Base-by-base conservation (phyloP, 23 red algal genomes). In the Cyanidioschyzon merolae region DNA sequence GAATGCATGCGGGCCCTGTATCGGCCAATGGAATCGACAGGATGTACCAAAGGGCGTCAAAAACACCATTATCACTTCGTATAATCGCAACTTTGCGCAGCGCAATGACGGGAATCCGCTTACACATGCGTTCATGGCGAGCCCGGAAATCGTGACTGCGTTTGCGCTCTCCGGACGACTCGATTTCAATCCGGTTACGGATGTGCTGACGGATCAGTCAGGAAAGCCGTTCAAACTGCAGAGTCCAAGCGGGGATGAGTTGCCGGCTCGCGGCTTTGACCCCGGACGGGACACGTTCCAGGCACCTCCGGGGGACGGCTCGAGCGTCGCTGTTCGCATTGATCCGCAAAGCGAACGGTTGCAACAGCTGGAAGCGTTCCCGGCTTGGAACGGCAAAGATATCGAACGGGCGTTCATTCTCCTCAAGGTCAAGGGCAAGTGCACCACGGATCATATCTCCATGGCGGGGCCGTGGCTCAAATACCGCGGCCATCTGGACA, bases 401-500 rank as follows among this genome's bases (percentile, higher is more conserved):
- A 88, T 88, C 79, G 80, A 57, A 18, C 77, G 89, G 83, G 81
- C 87, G 79, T 79, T 88, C 39, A 89, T 98, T 75, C 85, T 98
- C 50, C 89, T 98, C 58, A 98, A 98, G 78, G 88, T 86, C 37
- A 74, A 75, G 7, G 94, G 94, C 76, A 98, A 98, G 50, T 98
- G 94, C 85, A 98, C 94, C 0, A 98, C 94, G 7, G 94, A 98
- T 58, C 88, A 91, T 74, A 98, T 98, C 76, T 91, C 88, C 15
- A 98, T 98, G 94, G 94, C 94, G 37, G 94, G 94, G 38, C 94
- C 94, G 24, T 98, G 94, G 94, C 78, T 98, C 75, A 98, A 91
- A 51, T 98, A 88, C 80, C 88, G 94, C 17, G 94, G 94, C 39
- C 94, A 98, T 83, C 76, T 98, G 67, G 94, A 98, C 76, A 98